Percentiles rank a stretch among this genome's conserved stretches.
Evolutionary conservation across 1,284 basidiomycete species (phyloP).

Genomic region (Anthracocystis panici-leucophaei): DNA sequence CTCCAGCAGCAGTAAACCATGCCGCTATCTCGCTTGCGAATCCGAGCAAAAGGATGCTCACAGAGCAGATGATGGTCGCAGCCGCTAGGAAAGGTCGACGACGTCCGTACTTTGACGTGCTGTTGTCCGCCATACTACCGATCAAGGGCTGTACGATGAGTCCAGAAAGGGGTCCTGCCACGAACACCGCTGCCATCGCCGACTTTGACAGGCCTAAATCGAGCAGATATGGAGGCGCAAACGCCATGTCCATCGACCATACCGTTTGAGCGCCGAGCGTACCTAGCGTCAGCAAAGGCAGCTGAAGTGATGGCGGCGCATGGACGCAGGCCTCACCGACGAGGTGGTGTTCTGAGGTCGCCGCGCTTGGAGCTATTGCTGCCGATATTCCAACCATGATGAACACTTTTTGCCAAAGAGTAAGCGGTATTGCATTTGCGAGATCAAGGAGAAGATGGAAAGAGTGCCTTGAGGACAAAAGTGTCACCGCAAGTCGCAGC

Average conservation of each 20-base stretch:
- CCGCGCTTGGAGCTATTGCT: background rate
- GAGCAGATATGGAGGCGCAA: slow-evolving; percentile 62
- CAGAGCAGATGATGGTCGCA: slow-evolving; percentile 60
- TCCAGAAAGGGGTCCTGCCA: slow-evolving; percentile 64
- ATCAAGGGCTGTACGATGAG: slow-evolving; percentile 70
- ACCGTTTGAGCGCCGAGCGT: slow-evolving; percentile 62
- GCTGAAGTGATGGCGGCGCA: slow-evolving; percentile 33
- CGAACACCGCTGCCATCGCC: slow-evolving; percentile 60
- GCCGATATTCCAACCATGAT: slow-evolving; percentile 34
- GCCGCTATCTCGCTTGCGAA: slow-evolving; percentile 65
- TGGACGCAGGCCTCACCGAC: slow-evolving; percentile 40
- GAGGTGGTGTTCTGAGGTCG: slow-evolving; percentile 15
- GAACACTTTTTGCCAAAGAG: background rate
- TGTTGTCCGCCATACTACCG: slow-evolving; percentile 68
- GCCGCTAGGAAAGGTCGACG: slow-evolving; percentile 69
- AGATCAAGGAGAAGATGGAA: background rate
- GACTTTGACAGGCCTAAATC: slow-evolving; percentile 62
- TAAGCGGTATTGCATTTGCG: background rate
- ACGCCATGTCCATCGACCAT: slow-evolving; percentile 68
- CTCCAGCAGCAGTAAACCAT: slow-evolving; percentile 21
- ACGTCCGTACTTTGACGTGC: slow-evolving; percentile 67
- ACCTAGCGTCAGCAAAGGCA: slow-evolving; percentile 61
- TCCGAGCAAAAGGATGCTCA: slow-evolving; percentile 66
- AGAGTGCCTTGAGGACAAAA: too few species aligned
- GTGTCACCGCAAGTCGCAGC: too few species aligned